Percentiles rank a stretch among this genome's conserved stretches.
Evolutionary conservation across 2,329 filamentous ascomycete species (phyloP).

Genomic region (Lasiodiplodia hormozganensis): DNA sequence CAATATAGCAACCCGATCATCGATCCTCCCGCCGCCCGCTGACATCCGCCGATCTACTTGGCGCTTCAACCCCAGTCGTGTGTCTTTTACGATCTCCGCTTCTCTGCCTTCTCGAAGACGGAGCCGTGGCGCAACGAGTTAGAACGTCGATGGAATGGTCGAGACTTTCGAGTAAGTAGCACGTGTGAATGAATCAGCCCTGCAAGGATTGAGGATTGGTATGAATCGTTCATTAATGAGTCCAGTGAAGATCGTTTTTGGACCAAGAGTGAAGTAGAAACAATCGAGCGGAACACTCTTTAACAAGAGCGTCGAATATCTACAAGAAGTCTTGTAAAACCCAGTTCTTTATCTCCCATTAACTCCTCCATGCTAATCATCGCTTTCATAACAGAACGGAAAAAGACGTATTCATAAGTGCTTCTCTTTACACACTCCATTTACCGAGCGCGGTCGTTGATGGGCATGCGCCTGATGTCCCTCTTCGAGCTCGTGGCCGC

Average conservation of each 20-base stretch:
- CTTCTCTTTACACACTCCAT: neutral
- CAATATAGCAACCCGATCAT: conserved; percentile 22
- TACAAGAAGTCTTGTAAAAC: neutral
- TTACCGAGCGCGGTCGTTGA: conserved; percentile 24
- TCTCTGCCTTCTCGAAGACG: neutral
- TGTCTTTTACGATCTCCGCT: neutral
- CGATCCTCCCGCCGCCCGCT: neutral
- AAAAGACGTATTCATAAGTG: neutral
- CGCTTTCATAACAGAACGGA: neutral
- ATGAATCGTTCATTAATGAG: neutral
- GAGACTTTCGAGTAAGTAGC: neutral
- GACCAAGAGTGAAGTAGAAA: neutral
- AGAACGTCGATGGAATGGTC: neutral
- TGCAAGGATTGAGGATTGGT: neutral
- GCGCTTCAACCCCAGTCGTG: neutral
- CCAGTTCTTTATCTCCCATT: neutral
- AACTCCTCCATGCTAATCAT: neutral
- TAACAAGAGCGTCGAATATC: neutral
- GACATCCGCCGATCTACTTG: neutral
- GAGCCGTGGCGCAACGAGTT: neutral
- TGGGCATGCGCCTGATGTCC: conserved; percentile 6
- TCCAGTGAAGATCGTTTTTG: neutral
- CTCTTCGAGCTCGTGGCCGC: conserved; percentile 1
- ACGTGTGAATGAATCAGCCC: neutral
- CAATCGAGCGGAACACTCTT: neutral